Percentiles rank a stretch among this genome's conserved stretches.
Conservation (phyloP, 1,139 yeast genomes). For the Candida sanyaensis region DNA sequence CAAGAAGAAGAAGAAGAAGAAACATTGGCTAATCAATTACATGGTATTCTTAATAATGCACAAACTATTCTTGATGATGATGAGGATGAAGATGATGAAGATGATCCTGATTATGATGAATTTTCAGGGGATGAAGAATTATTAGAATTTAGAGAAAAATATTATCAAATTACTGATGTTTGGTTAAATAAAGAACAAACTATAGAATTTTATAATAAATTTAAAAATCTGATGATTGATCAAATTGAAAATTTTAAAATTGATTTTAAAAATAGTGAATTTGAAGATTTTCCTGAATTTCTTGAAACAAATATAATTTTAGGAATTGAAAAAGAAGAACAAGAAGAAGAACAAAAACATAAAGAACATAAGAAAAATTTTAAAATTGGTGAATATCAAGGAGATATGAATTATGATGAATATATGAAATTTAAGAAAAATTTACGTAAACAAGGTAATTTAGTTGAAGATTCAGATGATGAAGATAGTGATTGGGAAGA, state of each 20-base stretch:
- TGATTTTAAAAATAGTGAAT: conserved; percentile 13
- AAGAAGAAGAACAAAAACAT: too few relatives aligned
- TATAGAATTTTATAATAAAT: conserved; percentile 7
- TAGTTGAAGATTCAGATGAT: conserved; percentile 4
- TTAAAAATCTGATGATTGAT: conserved; percentile 7
- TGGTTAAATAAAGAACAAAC: conserved; percentile 13
- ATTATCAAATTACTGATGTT: conserved; percentile 9
- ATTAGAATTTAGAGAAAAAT: conserved; percentile 12
- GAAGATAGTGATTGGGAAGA: conserved; percentile 7
- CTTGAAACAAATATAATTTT: conserved; percentile 13
- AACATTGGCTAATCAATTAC: conserved; percentile 7
- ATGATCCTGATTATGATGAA: conserved; percentile 9
- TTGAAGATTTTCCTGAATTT: conserved; percentile 17
- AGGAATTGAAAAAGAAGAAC: conserved; percentile 18
- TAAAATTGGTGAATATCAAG: conserved; percentile 22
- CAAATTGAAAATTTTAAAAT: conserved; percentile 7
- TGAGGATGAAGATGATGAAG: too few relatives aligned
- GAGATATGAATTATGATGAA: conserved; percentile 18
- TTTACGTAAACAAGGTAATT: conserved; percentile 9
- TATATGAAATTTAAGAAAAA: conserved; percentile 13
- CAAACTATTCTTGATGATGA: conserved; percentile 5
- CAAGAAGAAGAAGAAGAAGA: conserved; percentile 8
- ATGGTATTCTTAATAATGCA: conserved; percentile 7
- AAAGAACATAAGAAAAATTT: too few relatives aligned
- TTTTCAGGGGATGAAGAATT: conserved; percentile 10